Percentiles rank a stretch among this genome's conserved stretches.
Conservation (phyloP, 1,139 yeast genomes). For the Nadsonia commutata region DNA sequence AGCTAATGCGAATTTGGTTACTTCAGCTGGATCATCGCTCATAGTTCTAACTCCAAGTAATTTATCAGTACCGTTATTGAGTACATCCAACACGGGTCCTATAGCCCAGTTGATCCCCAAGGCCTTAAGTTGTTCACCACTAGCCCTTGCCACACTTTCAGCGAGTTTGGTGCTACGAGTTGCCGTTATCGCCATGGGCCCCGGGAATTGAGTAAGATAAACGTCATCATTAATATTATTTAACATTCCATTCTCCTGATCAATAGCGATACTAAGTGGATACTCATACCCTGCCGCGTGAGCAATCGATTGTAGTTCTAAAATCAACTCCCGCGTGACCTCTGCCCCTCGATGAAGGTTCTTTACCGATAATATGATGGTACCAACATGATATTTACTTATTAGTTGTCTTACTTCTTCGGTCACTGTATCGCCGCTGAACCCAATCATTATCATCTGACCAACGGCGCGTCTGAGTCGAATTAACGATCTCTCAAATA, state of each 20-base stretch:
- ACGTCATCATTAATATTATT: conserved; percentile 42
- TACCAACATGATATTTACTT: conserved; percentile 37
- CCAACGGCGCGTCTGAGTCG: conserved; percentile 27
- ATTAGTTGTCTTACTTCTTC: conserved; percentile 43
- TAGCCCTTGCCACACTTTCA: conserved; percentile 39
- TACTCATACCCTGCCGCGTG: conserved; percentile 36
- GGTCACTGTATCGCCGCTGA: conserved; percentile 42
- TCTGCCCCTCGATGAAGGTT: conserved; percentile 34
- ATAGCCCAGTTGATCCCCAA: conserved; percentile 44
- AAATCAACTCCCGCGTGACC: conserved; percentile 36
- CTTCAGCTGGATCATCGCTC: conserved; percentile 49
- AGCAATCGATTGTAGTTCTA: conserved; percentile 44
- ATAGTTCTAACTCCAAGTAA: conserved; percentile 49
- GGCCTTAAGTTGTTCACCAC: conserved; percentile 38
- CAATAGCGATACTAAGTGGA: conserved; percentile 33
- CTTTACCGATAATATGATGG: conserved; percentile 42
- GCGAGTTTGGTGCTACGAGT: conserved; percentile 38
- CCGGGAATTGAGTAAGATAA: conserved; percentile 44
- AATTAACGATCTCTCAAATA: too few relatives aligned
- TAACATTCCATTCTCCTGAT: conserved; percentile 37
- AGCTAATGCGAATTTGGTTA: conserved; percentile 38
- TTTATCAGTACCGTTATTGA: conserved; percentile 42
- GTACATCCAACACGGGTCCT: conserved; percentile 54
- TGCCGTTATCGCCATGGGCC: conserved; percentile 53
- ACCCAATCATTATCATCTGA: conserved; percentile 49